Conservation (phyloP, 208 protist species). For the Leishmania mexicana region DNA sequence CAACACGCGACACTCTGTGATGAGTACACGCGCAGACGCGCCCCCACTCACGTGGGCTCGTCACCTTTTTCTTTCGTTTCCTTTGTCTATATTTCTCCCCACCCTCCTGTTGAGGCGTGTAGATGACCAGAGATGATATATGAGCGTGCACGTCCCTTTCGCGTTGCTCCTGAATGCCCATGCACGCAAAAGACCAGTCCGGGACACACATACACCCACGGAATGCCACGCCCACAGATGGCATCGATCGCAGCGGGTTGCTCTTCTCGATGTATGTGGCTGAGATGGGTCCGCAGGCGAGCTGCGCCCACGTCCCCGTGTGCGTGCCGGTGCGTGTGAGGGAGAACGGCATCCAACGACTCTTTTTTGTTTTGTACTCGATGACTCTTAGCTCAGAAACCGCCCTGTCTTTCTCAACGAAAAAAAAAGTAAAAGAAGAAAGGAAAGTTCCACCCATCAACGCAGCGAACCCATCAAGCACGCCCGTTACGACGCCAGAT, state of each 20-base stretch:
- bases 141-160: neutral
- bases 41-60: neutral
- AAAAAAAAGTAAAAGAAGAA: neutral
- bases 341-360: neutral
- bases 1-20: neutral
- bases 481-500: neutral
- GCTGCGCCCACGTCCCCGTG: neutral
- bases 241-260: neutral
- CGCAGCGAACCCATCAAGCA: neutral
- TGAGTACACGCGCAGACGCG: neutral
- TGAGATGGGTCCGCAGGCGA: too few relatives aligned
- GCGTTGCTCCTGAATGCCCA: neutral
- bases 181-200: neutral
- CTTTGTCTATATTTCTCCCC: neutral
- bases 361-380: neutral
- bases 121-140: neutral
- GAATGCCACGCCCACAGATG: neutral
- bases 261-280: neutral
- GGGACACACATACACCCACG: neutral
- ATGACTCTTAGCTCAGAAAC: neutral
- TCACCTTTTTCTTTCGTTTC: neutral
- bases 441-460: neutral
- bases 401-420: neutral
- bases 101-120: slow-evolving; percentile 5
- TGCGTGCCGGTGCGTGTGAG: neutral